Base-by-base conservation (phyloP, 371 early-diverging fungal genomes). In the Mortierella sp. region DNA sequence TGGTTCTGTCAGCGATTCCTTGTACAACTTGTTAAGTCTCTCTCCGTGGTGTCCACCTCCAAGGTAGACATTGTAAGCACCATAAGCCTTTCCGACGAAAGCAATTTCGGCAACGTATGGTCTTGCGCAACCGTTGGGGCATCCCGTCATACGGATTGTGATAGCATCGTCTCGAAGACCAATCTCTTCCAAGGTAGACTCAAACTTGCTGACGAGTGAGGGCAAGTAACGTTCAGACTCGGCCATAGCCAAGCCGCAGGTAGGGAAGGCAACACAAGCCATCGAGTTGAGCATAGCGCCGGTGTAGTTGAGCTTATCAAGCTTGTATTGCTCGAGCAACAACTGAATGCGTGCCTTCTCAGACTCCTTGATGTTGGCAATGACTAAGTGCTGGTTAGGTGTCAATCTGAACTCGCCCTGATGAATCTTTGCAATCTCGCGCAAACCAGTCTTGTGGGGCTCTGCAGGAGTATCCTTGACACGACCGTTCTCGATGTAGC, bases 171-270 rank as follows among this genome's bases (percentile, higher is more conserved):
- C 88, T 48, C 92, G 87, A 70, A 97, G 83, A 40, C 97, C 97
- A 52, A 91, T 86, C 67, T 90, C 93, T 73, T 94, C 94, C 65
- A 97, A 86, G 21, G 92, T 84, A 0, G 84, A 73, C 83, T 97
- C 97, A 61, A 97, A 87, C 76, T 87, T 88, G 22, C 86, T 86
- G 43, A 97, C 92, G 66, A 97, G 87, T 52, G 87, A 85, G 59
- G 97, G 97, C 74, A 97, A 86, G 87, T 97, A 97, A 60, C 97
- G 94, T 87, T 97, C 97, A 41, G 94, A 93, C 89, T 97, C 97
- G 66, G 97, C 97, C 96, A 97, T 96, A 47, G 97, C 97, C 68
- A 97, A 87, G 66, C 91, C 94, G 85, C 97, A 97, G 19, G 97
- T 97, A 4, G 97, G 97, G 73, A 97, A 88, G 41, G 97, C 97